phyloP scores from a whole-genome alignment of 2,329 filamentous ascomycete genomes.

The Nothophaeocryptopus gaeumannii region DNA sequence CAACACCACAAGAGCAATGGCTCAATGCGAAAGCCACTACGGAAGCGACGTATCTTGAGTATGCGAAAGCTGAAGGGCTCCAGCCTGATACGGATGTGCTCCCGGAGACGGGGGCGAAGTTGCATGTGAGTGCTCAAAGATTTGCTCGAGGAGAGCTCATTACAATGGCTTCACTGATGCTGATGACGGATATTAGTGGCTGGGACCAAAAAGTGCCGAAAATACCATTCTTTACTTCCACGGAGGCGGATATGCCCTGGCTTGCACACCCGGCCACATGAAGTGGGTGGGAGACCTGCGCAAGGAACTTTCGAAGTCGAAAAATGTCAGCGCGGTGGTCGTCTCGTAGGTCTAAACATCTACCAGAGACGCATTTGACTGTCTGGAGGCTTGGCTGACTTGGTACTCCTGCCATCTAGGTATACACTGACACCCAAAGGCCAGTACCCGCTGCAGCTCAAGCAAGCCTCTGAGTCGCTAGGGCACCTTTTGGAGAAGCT shows the following conservation, averaged over 20 bases:
- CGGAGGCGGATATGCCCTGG: slow-evolving; percentile 56
- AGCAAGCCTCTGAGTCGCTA: slow-evolving; percentile 47
- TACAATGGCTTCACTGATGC: too few species aligned
- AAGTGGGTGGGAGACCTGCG: slow-evolving; percentile 48
- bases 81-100: slow-evolving; percentile 40
- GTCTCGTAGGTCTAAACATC: slow-evolving; percentile 37
- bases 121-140: slow-evolving; percentile 28
- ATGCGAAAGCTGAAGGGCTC: slow-evolving; percentile 37
- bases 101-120: slow-evolving; percentile 43
- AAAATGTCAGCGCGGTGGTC: slow-evolving; percentile 49
- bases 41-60: slow-evolving; percentile 37
- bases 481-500: slow-evolving; percentile 41
- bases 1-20: slow-evolving; percentile 38
- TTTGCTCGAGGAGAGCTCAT: too few species aligned
- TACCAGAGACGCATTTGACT: too few species aligned
- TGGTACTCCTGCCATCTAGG: too few species aligned
- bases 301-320: slow-evolving; percentile 38
- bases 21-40: slow-evolving; percentile 27
- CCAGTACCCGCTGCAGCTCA: slow-evolving; percentile 49
- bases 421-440: slow-evolving; percentile 53
- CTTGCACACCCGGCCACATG: slow-evolving; percentile 48
- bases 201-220: slow-evolving; percentile 40
- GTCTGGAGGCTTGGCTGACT: too few species aligned
- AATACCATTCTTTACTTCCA: slow-evolving; percentile 50
- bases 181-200: slow-evolving; percentile 33